Base-by-base conservation (phyloP, 2,329 filamentous ascomycete species). In the Alternaria panax region DNA sequence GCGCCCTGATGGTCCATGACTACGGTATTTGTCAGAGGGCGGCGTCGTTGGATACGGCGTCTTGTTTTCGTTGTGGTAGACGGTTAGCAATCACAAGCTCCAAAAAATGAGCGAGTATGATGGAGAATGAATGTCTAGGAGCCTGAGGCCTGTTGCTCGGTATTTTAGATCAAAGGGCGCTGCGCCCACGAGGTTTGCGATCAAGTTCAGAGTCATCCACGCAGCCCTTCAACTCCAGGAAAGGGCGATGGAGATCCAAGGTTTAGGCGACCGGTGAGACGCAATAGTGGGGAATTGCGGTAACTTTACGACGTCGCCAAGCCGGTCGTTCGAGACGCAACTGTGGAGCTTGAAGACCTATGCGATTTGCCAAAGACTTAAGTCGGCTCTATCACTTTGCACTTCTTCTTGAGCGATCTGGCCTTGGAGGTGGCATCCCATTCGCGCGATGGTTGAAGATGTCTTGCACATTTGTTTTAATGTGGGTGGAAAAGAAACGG, bases 1-100 rank as follows among this genome's bases (percentile, higher is more conserved):
- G 69, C 66, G 66, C 69, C 69, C 69, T 72, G 65, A 51, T 61
- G 62, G 46, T 63, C 69, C 69, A 72, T 72, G 65, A 47, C 57
- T 53, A 47, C 42, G 20, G 58, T 62, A 51, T 60, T 43, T 61
- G 60, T 61, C 59, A 59, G 67, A 72, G 67, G 68, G 64, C 68
- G 67, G 55, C 45, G 60, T 54, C 34, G 32, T 30, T 62, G 42
- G 47, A 45, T 41, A 48, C 46, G 48, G 46, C 58, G 55, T 41
- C 40, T 55, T 50, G 34, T 12, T 48, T 42, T 34, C 45, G 57
- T 56, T 52, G 52, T 56, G 42, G 45, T 42, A 12, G 52, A 46
- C 59, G 67, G 57, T 66, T 63, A 65, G 62, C 59, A 62, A 60
- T 69, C 59, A 69, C 66, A 41, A 50, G 48, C 57, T 69, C 67